These are phyloP conservation scores for Grammothele lineata DNA, from an alignment of 768 basidiomycete species.

Conservation along the genomic window DNA sequence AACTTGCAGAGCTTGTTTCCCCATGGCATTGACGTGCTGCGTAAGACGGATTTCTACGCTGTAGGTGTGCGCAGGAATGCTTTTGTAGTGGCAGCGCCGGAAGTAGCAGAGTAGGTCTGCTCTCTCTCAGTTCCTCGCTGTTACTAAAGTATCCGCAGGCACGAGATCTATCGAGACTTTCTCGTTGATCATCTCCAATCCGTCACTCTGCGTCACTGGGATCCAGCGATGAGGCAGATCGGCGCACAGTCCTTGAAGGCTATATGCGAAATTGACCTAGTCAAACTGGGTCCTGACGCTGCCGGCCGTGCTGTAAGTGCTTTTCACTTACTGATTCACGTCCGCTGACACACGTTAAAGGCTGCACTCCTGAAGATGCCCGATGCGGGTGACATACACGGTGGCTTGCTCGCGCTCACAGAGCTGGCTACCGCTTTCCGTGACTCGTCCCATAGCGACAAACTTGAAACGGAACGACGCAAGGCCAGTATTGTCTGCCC, in stretches of 20 bases:
- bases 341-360: constrained; percentile 31
- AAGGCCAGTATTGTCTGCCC: constrained; percentile 44
- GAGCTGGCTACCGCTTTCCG: constrained; percentile 67
- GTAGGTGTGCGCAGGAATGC: constrained; percentile 83
- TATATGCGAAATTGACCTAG: constrained; percentile 61
- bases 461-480: constrained; percentile 22
- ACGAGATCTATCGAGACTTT: constrained; percentile 65
- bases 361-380: constrained; percentile 52
- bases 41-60: constrained; percentile 92
- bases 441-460: constrained; percentile 13
- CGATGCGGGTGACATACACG: constrained; percentile 75
- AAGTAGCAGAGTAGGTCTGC: constrained; percentile 72
- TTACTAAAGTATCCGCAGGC: constrained; percentile 45
- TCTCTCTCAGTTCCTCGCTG: too few species aligned
- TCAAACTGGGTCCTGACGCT: constrained; percentile 45
- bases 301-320: constrained; percentile 49
- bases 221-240: constrained; percentile 69
- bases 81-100: constrained; percentile 79
- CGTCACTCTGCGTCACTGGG: constrained; percentile 87
- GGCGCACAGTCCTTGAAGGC: constrained; percentile 71
- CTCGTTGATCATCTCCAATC: constrained; percentile 71
- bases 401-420: constrained; percentile 67
- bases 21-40: constrained; percentile 90
- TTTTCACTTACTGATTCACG: not conserved
- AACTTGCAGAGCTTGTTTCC: constrained; percentile 72